These are phyloP conservation scores for Xylariaceae sp. DNA, from an alignment of 2,329 filamentous ascomycete genomes.

Conservation along the genomic window DNA sequence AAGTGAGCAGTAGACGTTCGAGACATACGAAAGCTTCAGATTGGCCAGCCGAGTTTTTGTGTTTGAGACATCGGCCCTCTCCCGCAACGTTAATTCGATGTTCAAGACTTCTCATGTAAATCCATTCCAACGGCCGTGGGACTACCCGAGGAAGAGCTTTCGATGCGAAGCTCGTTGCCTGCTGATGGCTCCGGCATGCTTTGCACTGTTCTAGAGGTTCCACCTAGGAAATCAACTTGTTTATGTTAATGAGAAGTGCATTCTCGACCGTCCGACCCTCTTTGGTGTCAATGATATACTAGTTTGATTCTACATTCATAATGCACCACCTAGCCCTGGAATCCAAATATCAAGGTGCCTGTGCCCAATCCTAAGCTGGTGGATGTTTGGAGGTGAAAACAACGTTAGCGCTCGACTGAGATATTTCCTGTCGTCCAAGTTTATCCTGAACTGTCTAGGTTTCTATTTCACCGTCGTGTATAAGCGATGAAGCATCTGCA, in stretches of 20 bases:
- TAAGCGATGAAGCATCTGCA: no score
- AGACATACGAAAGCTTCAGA: constrained; percentile 7
- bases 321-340: no score
- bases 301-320: no score
- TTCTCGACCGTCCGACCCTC: constrained; percentile 3
- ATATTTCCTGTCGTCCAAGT: no score
- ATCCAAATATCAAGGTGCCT: no score
- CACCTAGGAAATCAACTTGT: neutral
- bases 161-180: no score
- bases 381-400: no score
- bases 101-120: constrained; percentile 7
- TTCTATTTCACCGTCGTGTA: no score
- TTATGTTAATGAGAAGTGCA: constrained; percentile 1
- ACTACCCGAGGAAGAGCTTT: neutral
- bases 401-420: no score
- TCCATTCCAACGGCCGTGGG: constrained; percentile 22
- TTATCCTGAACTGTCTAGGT: no score
- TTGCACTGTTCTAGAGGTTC: neutral
- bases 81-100: constrained; percentile 12
- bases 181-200: neutral
- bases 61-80: constrained; percentile 19
- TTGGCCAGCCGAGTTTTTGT: constrained; percentile 4
- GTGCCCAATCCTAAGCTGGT: no score
- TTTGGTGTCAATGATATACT: neutral
- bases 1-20: constrained; percentile 6